phyloP scores from a whole-genome alignment of 768 basidiomycete species.

The Suillus luteus region DNA sequence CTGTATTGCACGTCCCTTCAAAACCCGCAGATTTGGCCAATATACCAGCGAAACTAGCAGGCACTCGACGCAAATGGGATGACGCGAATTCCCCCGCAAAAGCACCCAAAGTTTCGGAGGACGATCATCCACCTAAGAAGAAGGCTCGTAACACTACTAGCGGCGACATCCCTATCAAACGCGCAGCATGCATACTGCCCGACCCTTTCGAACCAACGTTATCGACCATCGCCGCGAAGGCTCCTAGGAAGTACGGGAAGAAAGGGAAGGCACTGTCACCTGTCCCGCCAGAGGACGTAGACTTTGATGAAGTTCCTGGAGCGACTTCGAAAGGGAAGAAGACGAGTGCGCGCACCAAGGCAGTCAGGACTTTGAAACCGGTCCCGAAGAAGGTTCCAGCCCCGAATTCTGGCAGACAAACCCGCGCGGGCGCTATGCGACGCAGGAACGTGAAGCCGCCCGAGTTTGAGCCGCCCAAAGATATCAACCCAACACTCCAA shows the following conservation, averaged over 20 bases:
- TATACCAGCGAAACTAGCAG: constrained; percentile 19
- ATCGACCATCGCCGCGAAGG: constrained; percentile 13
- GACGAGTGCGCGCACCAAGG: constrained; percentile 18
- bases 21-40: constrained; percentile 6
- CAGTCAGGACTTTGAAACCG: constrained; percentile 20
- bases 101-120: background rate
- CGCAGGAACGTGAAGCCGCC: constrained; percentile 18
- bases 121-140: constrained; percentile 25
- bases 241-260: constrained; percentile 35
- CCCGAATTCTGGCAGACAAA: background rate
- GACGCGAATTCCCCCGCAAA: constrained; percentile 3
- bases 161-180: constrained; percentile 5
- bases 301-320: constrained; percentile 37
- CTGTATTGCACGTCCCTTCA: background rate
- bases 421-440: constrained; percentile 31
- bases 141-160: constrained; percentile 9
- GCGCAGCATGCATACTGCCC: background rate
- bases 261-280: constrained; percentile 38
- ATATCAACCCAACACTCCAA: background rate
- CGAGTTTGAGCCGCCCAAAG: constrained; percentile 4
- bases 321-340: constrained; percentile 4
- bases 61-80: constrained; percentile 33
- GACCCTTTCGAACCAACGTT: constrained; percentile 9
- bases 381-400: background rate
- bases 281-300: constrained; percentile 16